A percentile compares a stretch with the other conserved stretches of the same genome.
Conservation (phyloP, 164 flowering plant genomes). For the Warburgia ugandensis region DNA sequence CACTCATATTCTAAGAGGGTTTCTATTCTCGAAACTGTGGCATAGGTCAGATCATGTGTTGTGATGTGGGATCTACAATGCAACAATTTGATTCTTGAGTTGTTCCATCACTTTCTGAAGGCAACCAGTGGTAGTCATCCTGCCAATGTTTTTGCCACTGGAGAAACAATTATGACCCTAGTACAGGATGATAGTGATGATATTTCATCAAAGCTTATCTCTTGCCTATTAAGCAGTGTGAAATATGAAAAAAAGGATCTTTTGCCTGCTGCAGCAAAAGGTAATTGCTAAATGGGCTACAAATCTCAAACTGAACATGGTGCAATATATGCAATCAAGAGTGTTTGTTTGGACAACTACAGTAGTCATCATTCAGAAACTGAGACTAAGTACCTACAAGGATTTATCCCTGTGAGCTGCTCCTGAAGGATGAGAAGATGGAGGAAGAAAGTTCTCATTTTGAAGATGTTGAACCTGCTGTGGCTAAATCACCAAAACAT, state of each 20-base stretch:
- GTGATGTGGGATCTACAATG: slow-evolving; percentile 70
- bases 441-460: slow-evolving; percentile 22
- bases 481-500: slow-evolving; percentile 25
- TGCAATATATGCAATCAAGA: slow-evolving; percentile 42
- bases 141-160: slow-evolving; percentile 39
- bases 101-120: slow-evolving; percentile 40
- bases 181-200: slow-evolving; percentile 83
- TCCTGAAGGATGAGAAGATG: slow-evolving; percentile 33
- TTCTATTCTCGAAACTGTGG: slow-evolving; percentile 52
- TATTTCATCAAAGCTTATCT: slow-evolving; percentile 42
- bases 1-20: slow-evolving; percentile 37
- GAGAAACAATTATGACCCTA: slow-evolving; percentile 70
- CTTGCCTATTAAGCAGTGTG: slow-evolving; percentile 39
- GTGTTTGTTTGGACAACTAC: slow-evolving; percentile 43
- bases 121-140: slow-evolving; percentile 52
- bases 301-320: slow-evolving; percentile 57
- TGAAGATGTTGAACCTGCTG: slow-evolving; percentile 24
- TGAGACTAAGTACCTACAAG: too few species aligned
- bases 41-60: slow-evolving; percentile 54
- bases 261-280: slow-evolving; percentile 55
- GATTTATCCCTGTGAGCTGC: too few species aligned
- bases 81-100: slow-evolving; percentile 43
- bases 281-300: slow-evolving; percentile 52
- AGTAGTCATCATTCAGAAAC: slow-evolving; percentile 26
- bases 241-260: slow-evolving; percentile 63